Base-by-base conservation (phyloP, 139 green algal genomes). In the Asterochloris sp. region DNA sequence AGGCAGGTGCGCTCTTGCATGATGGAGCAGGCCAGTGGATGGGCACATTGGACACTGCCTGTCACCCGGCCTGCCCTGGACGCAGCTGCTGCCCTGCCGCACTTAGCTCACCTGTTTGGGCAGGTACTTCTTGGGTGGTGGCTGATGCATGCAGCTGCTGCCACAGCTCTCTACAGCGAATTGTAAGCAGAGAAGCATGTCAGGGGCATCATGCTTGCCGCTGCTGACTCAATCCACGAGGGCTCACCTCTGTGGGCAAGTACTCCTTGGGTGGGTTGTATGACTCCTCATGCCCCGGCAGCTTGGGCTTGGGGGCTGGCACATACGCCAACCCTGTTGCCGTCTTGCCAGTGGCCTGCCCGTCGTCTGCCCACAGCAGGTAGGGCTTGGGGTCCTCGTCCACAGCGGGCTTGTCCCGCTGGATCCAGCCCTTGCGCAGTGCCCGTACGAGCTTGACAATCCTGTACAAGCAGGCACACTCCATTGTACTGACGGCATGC, bases 181-280 rank as follows among this genome's bases (percentile, higher is more conserved):
- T 54, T 54, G 38, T 54, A 6, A 6, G 38, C 71, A 54, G 38
- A 6, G 38, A 54, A 54, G 38, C 38, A 54, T 54, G 38, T 54
- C 38, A 54, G 38, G 38, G 38, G 38, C 6, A 54, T 6, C 38
- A n/a, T n/a, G n/a, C 16, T n/a, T 27, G 15, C 21, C n/a, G 74
- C 74, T 67, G 74, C n/a, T 79, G 29, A 38, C 61, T 61, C 11
- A 28, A 12, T 24, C 1, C 11, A 74, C 2, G 0, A 64, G 38
- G 38, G 38, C 77, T 21, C 38, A 91, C 90, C 87, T 98, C 94
- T 47, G 91, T 97, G 24, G 94, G 93, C 29, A 99, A 82, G 85
- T 99, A 99, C 88, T 99, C 97, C 29, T 88, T 81, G 0, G 97
- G 93, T 13, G 97, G 97, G 87, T 99, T 98, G 92, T 99, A 99